Conservation (phyloP, 306 rosid genomes). For the Casuarina cunninghamiana region DNA sequence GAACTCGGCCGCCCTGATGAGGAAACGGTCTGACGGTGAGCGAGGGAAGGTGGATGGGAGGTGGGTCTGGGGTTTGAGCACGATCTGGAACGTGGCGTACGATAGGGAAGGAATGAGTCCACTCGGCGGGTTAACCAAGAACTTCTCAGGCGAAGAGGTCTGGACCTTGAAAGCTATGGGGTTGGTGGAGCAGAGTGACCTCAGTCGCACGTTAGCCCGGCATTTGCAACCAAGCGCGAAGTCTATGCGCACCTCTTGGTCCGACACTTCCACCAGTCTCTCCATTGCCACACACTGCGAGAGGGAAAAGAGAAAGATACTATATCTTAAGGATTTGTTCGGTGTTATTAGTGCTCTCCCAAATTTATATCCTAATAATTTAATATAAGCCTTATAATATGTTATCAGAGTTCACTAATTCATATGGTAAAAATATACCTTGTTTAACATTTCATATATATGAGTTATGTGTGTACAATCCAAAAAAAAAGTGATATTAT, state of each 20-base stretch:
- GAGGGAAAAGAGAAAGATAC: neutral
- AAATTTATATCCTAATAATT: too few species aligned
- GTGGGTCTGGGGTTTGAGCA: constrained; percentile 72
- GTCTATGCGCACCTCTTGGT: constrained; percentile 63
- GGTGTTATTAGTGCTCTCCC: too few species aligned
- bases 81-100: constrained; percentile 60
- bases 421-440: too few species aligned
- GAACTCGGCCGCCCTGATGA: constrained; percentile 45
- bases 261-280: constrained; percentile 53
- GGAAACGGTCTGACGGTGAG: constrained; percentile 71
- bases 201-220: constrained; percentile 59
- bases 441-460: too few species aligned
- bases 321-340: too few species aligned
- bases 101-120: constrained; percentile 61
- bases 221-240: constrained; percentile 59
- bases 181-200: constrained; percentile 40
- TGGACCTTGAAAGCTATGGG: constrained; percentile 73
- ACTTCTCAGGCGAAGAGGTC: constrained; percentile 72
- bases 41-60: constrained; percentile 65
- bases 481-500: too few species aligned
- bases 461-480: too few species aligned
- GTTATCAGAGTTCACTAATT: too few species aligned
- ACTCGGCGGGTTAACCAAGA: constrained; percentile 72
- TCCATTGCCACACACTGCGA: constrained; percentile 17
- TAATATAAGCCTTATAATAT: too few species aligned